Percentiles rank a stretch among this genome's conserved stretches.
Evolutionary conservation across 2,329 filamentous ascomycete genomes (phyloP).

Genomic region (Myriosclerotinia duriaeana): DNA sequence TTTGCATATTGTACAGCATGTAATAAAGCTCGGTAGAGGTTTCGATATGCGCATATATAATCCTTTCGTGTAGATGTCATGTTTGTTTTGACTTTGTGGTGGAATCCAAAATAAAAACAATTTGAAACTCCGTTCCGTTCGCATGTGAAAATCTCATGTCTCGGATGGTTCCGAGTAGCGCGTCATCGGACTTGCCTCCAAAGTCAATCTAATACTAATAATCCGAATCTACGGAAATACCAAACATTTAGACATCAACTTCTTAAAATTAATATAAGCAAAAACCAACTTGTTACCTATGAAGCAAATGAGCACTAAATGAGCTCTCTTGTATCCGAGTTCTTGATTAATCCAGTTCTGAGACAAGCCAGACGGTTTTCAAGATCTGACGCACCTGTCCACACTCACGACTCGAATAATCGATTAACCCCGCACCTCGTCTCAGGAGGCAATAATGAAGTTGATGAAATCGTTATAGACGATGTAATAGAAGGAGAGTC

Average conservation of each 20-base stretch:
- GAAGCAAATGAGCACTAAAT: constrained; percentile 45
- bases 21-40: constrained; percentile 65
- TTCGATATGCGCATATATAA: constrained; percentile 65
- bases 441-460: constrained; percentile 23
- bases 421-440: constrained; percentile 30
- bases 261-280: neutral
- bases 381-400: constrained; percentile 40
- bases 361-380: constrained; percentile 66
- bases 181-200: constrained; percentile 26
- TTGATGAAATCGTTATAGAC: constrained; percentile 32
- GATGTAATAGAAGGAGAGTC: constrained; percentile 16
- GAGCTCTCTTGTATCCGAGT: constrained; percentile 63
- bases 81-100: neutral
- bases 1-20: constrained; percentile 69
- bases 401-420: constrained; percentile 42
- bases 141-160: constrained; percentile 21
- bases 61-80: constrained; percentile 36
- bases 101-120: neutral
- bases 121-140: constrained; percentile 10
- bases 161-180: constrained; percentile 23
- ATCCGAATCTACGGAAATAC: neutral
- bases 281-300: constrained; percentile 20
- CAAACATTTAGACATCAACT: constrained; percentile 10
- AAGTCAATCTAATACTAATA: neutral
- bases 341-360: constrained; percentile 64